Evolutionary conservation across 352 stramenopile species (phyloP), one percentile per base, ranked within the genome.

Genomic region (Phytophthora melonis): DNA sequence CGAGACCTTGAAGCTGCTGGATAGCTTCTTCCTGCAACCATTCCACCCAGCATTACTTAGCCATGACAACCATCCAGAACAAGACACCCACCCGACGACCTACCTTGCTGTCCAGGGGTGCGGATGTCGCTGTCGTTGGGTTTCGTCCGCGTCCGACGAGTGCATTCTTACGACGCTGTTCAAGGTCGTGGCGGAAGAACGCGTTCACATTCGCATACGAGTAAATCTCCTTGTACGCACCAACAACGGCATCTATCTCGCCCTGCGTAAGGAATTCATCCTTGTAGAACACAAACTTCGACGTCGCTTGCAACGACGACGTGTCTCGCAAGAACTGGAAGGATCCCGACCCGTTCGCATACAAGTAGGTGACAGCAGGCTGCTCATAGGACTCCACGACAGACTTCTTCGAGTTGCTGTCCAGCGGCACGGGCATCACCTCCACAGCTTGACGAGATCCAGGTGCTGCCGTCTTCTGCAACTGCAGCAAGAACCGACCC

Each of bases 261-360:
- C 57, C 65, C 58, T 84, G 68, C 18, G 86, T 93, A 14, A 97
- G 54, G 25, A 76, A 89, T n/a, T 95, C 86, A 58, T 97, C 90
- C 66, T 95, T 97, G 74, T 93, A 97, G 34, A 95, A 93, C 25
- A 97, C 83, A 59, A 97, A 97, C 58, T 83, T 85, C 30, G 75
- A 72, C 9, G 63, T 61, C 21, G 79, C 80, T 61, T 81, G 75
- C 67, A 81, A 73, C 18, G 70, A 72, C 13, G 78, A 80, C 25
- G 75, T 72, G 63, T 91, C 86, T 6, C 84, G 83, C 61, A 94
- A 59, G 58, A 94, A 95, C 61, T 95, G 90, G 53, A 97, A 94
- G 34, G 88, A 95, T 1, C 90, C 90, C n/a, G 83, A 85, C 7
- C 88, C 88, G 49, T 86, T 87, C 0, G 79, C 55, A 66, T 95